A percentile compares a stretch with the other conserved stretches of the same genome.
Conservation (phyloP, 352 stramenopile species). For the Blastocystis sp. region DNA sequence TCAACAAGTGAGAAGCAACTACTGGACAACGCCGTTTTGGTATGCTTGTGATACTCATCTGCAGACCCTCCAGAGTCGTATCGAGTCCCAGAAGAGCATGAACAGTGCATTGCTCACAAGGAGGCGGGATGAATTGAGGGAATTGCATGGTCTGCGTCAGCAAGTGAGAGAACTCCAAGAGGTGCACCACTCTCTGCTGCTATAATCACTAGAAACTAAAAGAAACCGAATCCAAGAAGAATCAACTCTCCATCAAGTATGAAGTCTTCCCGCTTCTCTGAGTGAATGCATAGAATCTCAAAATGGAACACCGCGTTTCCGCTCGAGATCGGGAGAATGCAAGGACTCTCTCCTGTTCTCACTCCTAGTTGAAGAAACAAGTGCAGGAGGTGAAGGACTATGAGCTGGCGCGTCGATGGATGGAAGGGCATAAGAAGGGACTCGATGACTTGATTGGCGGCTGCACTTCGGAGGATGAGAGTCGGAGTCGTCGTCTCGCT, state of each 20-base stretch:
- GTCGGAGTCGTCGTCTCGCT: slow-evolving; percentile 28
- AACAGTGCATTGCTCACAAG: neutral
- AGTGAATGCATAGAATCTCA: neutral
- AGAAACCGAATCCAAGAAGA: neutral
- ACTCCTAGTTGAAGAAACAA: slow-evolving; percentile 13
- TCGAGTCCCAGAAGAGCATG: slow-evolving; percentile 18
- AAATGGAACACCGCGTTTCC: neutral
- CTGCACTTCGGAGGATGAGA: neutral
- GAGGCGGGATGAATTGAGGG: neutral
- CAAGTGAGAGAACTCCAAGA: neutral
- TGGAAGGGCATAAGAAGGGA: slow-evolving; percentile 34
- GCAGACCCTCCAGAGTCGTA: neutral
- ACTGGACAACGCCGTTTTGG: neutral
- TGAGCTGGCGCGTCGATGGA: slow-evolving; percentile 28
- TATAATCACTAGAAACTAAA: neutral
- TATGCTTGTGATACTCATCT: neutral
- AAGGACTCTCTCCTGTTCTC: neutral
- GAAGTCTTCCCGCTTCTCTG: neutral
- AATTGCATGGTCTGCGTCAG: neutral
- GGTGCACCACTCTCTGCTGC: neutral
- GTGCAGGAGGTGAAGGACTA: slow-evolving; percentile 32
- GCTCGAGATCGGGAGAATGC: neutral
- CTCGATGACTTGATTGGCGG: slow-evolving; percentile 21
- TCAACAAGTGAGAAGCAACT: neutral
- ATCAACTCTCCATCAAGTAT: slow-evolving; percentile 12